Evolutionary conservation across 2,329 filamentous ascomycete species (phyloP).

Genomic region (Ascochyta pisi): DNA sequence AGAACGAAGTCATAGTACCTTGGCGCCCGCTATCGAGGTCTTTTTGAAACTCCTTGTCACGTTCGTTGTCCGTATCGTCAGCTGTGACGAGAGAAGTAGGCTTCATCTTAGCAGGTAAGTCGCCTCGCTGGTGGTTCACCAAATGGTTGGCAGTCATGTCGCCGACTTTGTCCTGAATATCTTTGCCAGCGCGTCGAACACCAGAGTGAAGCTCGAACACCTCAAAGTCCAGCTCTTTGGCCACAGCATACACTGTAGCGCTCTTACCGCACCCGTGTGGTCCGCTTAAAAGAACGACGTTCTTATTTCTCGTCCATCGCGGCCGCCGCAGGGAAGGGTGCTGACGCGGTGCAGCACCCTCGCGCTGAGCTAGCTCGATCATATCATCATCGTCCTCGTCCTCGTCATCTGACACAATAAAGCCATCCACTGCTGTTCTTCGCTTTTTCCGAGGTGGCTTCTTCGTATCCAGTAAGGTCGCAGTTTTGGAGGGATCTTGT

Average conservation of each 20-base stretch:
- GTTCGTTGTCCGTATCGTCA: conserved; percentile 49
- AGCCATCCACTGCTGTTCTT: conserved; percentile 57
- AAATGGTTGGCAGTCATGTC: conserved; percentile 98
- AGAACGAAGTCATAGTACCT: conserved; percentile 81
- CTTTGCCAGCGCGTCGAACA: conserved; percentile 82
- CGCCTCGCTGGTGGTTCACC: conserved; percentile 63
- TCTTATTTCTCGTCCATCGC: conserved; percentile 58
- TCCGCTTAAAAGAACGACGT: conserved; percentile 87
- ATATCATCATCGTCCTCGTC: conserved; percentile 53
- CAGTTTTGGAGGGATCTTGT: conserved; percentile 40
- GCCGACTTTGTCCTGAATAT: conserved; percentile 88
- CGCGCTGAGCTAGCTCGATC: conserved; percentile 70
- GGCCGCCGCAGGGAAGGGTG: conserved; percentile 44
- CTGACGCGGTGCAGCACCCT: conserved; percentile 62
- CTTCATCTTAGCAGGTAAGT: conserved; percentile 33
- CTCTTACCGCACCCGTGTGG: conserved; percentile 93
- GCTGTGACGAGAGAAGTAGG: conserved; percentile 15
- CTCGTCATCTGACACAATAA: conserved; percentile 44
- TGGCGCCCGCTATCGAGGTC: conserved; percentile 74
- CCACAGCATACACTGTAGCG: conserved; percentile 87
- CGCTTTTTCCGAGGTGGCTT: conserved; percentile 64
- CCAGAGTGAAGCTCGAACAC: conserved; percentile 93
- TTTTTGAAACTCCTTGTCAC: conserved; percentile 57
- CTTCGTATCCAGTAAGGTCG: conserved; percentile 22
- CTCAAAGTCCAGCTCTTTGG: conserved; percentile 89